Conservation (phyloP, 805 yeast species). For the Yarrowia yakushimensis region DNA sequence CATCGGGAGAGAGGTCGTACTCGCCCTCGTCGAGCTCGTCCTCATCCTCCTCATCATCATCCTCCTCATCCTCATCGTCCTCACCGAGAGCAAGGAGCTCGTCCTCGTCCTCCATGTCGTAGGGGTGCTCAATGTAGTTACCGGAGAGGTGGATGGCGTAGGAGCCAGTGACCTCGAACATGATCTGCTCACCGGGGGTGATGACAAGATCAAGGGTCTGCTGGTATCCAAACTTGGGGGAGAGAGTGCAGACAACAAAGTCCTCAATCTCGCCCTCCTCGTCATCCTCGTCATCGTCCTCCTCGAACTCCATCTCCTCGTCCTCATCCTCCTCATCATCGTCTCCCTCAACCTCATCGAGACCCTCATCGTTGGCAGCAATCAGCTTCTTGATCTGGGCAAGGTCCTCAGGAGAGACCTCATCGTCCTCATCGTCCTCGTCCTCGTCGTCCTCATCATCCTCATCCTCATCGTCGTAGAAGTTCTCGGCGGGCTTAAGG, state of each 20-base stretch:
- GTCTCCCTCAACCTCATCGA: constrained; percentile 30
- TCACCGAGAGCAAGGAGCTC: constrained; percentile 40
- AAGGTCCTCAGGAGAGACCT: constrained; percentile 30
- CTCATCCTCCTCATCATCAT: constrained; percentile 34
- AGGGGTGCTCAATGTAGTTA: constrained; percentile 95
- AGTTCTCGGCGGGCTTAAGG: constrained; percentile 57
- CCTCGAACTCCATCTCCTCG: constrained; percentile 50
- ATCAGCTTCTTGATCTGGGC: constrained; percentile 35
- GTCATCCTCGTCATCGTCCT: constrained; percentile 50
- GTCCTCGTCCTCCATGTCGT: constrained; percentile 61
- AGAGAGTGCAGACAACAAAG: constrained; percentile 80
- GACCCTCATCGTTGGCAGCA: constrained; percentile 31
- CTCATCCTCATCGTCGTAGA: constrained; percentile 34
- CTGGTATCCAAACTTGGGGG: constrained; percentile 77
- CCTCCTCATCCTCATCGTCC: constrained; percentile 39
- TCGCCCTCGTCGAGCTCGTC: constrained; percentile 29
- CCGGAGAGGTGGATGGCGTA: constrained; percentile 90
- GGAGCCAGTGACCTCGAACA: constrained; percentile 93
- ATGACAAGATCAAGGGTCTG: constrained; percentile 88
- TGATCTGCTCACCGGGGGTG: constrained; percentile 89
- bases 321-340: constrained; percentile 51
- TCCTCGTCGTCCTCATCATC: constrained; percentile 27
- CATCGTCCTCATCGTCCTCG: constrained; percentile 36
- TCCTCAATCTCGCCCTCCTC: constrained; percentile 77
- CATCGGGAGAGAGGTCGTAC: constrained; percentile 39